Evolutionary conservation across 2,329 filamentous ascomycete genomes (phyloP), one percentile per base, ranked within the genome.

Genomic region (Clarireedia sp.): DNA sequence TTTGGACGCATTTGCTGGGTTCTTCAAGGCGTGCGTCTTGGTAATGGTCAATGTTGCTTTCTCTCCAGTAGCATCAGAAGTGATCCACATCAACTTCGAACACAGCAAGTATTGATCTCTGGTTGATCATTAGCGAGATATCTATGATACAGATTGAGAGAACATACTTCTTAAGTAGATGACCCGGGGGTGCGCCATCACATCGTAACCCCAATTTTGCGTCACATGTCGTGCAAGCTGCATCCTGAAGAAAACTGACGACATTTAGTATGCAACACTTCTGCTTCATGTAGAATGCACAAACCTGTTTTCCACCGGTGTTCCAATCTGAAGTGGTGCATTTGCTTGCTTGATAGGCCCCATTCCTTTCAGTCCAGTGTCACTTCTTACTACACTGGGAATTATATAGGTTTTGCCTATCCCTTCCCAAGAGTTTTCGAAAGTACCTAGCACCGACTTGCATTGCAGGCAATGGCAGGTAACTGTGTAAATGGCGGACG

Each of bases 361-460:
- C n/a, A 55, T 53, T 14, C 54, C 56, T 51, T 63, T 58, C 24
- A 68, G 59, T 14, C 66, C 67, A 44, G 48, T 51, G 12, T 29
- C 48, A 45, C 55, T 43, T 21, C 57, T 58, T 2, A 59, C 51
- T 54, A 64, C 58, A 16, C 63, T 57, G 24, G 67, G 66, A 36
- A 60, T 66, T 41, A 59, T 64, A 53, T 69, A 68, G 8, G 58
- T 64, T 43, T 64, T 69, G 12, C 68, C 67, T 41, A 69, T 66
- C 5, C 57, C 59, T 57, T 62, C 63, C 66, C 67, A 70, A 1
- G 59, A 59, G 47, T 69, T 70, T 26, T 57, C 53, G 44, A 67
- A 68, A 38, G 56, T 57, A 1, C 62, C 67, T 19, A 69, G 41
- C 33, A 64, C 59, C 8, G 54, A 49, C 12, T 62, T 58, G 54